Conservation (phyloP, 495 filamentous ascomycete genomes). For the Peziza echinospora region DNA sequence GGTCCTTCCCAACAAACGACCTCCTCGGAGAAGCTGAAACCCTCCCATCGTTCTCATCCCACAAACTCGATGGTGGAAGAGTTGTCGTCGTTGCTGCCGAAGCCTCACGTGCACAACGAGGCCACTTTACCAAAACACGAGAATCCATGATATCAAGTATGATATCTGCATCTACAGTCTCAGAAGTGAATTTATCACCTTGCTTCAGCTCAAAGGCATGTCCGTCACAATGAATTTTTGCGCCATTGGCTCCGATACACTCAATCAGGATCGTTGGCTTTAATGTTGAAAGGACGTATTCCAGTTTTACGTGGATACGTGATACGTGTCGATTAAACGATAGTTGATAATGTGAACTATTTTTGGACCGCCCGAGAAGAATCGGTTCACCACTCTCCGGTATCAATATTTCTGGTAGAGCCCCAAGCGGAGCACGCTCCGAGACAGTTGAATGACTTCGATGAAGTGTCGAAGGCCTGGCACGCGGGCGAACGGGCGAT, state of each 20-base stretch:
- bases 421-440: constrained; percentile 66
- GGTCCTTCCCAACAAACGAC: background rate
- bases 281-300: constrained; percentile 37
- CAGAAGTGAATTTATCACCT: constrained; percentile 74
- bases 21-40: background rate
- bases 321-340: constrained; percentile 82
- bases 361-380: constrained; percentile 78
- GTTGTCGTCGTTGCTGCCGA: constrained; percentile 10
- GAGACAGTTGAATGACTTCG: constrained; percentile 46
- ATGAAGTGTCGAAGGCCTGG: constrained; percentile 32
- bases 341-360: constrained; percentile 75
- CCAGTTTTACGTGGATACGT: constrained; percentile 72
- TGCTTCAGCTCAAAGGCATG: constrained; percentile 68
- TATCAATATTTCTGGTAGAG: constrained; percentile 58
- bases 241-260: constrained; percentile 89
- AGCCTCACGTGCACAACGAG: constrained; percentile 24
- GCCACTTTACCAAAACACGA: constrained; percentile 75
- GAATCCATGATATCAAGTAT: constrained; percentile 92
- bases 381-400: constrained; percentile 62
- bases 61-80: constrained; percentile 23
- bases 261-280: constrained; percentile 50
- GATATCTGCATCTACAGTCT: constrained; percentile 73
- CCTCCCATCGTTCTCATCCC: constrained; percentile 30
- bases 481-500: constrained; percentile 20
- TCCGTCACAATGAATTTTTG: constrained; percentile 81